Base-by-base conservation (phyloP, 192 early-diverging fungal genomes). In the Coemansia sp. region DNA sequence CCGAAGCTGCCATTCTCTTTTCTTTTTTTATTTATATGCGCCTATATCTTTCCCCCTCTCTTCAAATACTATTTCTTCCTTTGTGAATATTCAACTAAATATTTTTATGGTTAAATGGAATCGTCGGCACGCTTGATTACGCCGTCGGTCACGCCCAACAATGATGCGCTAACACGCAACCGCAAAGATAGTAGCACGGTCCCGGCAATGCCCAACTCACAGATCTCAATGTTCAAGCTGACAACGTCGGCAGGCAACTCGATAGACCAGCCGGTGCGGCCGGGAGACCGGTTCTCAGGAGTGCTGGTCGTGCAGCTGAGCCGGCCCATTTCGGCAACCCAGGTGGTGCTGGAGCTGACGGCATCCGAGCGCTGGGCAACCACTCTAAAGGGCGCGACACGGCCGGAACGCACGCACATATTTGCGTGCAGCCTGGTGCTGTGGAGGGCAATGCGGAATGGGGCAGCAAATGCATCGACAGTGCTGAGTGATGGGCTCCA, bases 401-500 rank as follows among this genome's bases (percentile, higher is more conserved):
- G 49, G 33, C 28, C 42, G 6, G 40, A 51, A 20, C 54, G 57
- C 14, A 50, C 67, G 38, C 50, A 54, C 33, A 46, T 65, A 3
- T 65, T 77, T n/a, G 28, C 50, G 1, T 19, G 51, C 8, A 45
- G 31, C 1, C 45, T 77, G 44, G 63, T 59, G 26, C 56, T 77
- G 14, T 77, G 74, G 74, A 67, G 59, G 44, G 62, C 74, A 13
- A 20, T 46, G 51, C 67, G 58, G 48, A 70, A 77, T 39, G 74
- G 74, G 48, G 43, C 40, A 0, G 46, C 45, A 14, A 57, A 57
- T 14, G 61, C 63, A 19, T 77, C 74, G 33, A 65, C 74, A 36
- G 74, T 77, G 39, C 74, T 77, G 13, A 67, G 62, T 43, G 74
- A 77, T 55, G 74, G 74, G 20, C 50, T 70, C 19, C 74, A 77